phyloP scores from a whole-genome alignment of 2,329 filamentous ascomycete genomes.

The Pseudogymnoascus pannorum region DNA sequence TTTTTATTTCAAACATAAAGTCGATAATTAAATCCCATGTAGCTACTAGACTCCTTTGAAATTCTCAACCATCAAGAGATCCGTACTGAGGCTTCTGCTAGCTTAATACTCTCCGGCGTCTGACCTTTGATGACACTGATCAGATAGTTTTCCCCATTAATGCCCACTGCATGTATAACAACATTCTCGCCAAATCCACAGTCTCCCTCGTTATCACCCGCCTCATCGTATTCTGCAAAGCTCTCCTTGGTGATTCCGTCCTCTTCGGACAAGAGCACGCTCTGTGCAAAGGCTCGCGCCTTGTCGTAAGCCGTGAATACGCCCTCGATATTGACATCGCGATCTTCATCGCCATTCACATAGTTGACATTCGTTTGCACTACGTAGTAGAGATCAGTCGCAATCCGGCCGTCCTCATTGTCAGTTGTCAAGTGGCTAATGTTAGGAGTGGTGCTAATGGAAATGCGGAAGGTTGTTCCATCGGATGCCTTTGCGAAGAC shows the following conservation, averaged over 20 bases:
- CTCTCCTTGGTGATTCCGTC: constrained; percentile 28
- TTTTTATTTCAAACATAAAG: neutral
- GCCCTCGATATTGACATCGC: constrained; percentile 35
- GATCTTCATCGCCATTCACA: constrained; percentile 32
- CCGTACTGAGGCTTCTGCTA: neutral
- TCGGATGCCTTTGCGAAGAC: constrained; percentile 32
- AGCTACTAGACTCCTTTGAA: neutral
- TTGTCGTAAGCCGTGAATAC: constrained; percentile 29
- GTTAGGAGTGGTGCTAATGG: constrained; percentile 34
- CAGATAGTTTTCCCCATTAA: constrained; percentile 35
- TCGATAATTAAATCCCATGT: neutral
- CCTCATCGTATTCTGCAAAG: constrained; percentile 32
- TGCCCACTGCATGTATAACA: constrained; percentile 36
- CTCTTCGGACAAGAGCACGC: constrained; percentile 26
- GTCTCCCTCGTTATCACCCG: constrained; percentile 20
- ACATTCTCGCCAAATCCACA: constrained; percentile 37
- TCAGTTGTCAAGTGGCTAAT: constrained; percentile 23
- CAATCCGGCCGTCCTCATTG: constrained; percentile 17
- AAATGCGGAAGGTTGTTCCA: constrained; percentile 33
- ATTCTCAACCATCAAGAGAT: neutral
- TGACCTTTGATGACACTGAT: constrained; percentile 28
- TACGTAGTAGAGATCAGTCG: constrained; percentile 33
- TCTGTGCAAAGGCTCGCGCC: constrained; percentile 31
- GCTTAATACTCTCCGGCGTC: neutral
- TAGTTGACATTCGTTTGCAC: constrained; percentile 38